Conservation (phyloP, 192 early-diverging fungal species). For the Phlyctochytrium bullatum region DNA sequence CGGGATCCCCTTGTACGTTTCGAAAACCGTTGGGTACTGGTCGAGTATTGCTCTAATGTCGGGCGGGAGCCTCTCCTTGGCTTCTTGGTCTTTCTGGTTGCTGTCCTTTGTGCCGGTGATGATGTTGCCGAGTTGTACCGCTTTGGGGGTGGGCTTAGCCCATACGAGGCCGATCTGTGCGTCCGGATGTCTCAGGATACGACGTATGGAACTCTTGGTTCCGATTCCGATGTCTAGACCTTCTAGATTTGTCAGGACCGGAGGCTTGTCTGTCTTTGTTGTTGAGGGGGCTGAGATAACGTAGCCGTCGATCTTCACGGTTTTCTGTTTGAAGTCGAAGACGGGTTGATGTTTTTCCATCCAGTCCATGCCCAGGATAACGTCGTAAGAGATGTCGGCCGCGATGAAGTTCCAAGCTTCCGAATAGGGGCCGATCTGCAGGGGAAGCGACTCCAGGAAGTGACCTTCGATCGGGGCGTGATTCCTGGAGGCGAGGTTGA, state of each 20-base stretch:
- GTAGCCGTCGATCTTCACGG: background rate
- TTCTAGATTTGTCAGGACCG: background rate
- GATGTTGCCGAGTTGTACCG: no score
- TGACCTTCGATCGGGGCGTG: background rate
- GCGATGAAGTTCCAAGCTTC: background rate
- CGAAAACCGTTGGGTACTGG: slow-evolving; percentile 2
- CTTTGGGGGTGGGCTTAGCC: background rate
- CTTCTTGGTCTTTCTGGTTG: background rate
- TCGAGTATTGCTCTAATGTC: background rate
- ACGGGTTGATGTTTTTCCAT: slow-evolving; percentile 8
- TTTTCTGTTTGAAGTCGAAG: background rate
- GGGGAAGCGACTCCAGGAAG: background rate
- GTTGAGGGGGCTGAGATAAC: background rate
- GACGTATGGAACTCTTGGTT: background rate
- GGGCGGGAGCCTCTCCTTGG: background rate
- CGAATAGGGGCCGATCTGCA: background rate
- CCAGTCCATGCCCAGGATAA: slow-evolving; percentile 21
- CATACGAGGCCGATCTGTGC: no score
- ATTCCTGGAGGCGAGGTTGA: background rate
- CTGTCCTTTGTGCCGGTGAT: no score
- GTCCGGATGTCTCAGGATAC: background rate
- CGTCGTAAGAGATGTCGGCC: slow-evolving; percentile 6
- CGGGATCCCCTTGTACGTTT: background rate
- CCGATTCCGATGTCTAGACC: background rate
- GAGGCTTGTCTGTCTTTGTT: background rate